phyloP scores from a whole-genome alignment of 2,329 filamentous ascomycete species.

The Nemania bipapillata region DNA sequence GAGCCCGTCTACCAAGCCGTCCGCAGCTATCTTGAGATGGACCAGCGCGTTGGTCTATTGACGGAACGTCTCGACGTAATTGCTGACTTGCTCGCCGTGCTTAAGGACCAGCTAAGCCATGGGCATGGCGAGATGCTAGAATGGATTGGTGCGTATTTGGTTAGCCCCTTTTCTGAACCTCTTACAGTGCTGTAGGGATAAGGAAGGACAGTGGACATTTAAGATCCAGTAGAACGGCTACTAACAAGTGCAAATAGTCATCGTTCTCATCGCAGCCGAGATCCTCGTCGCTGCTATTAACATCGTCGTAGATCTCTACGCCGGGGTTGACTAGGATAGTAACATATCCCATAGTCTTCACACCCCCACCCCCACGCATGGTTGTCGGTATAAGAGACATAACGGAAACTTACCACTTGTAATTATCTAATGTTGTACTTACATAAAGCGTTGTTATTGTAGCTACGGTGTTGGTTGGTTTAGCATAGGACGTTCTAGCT shows the following conservation, averaged over 20 bases:
- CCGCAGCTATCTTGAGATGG: slow-evolving; percentile 95
- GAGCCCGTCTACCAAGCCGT: slow-evolving; percentile 97
- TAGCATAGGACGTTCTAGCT: slow-evolving; percentile 5
- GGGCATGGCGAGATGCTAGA: slow-evolving; percentile 89
- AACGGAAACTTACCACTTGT: not conserved
- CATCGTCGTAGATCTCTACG: slow-evolving; percentile 93
- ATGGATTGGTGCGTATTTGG: slow-evolving; percentile 80
- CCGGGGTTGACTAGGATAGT: slow-evolving; percentile 54
- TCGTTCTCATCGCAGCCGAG: slow-evolving; percentile 93
- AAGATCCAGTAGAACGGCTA: not conserved
- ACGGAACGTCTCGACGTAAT: slow-evolving; percentile 94
- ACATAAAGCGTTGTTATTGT: slow-evolving; percentile 22
- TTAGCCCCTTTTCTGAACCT: not conserved
- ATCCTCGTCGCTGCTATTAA: slow-evolving; percentile 93
- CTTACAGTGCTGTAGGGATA: not conserved
- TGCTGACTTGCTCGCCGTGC: slow-evolving; percentile 87
- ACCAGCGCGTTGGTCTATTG: slow-evolving; percentile 88
- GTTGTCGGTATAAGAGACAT: not conserved
- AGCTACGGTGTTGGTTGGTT: slow-evolving; percentile 22
- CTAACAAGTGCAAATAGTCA: slow-evolving; percentile 68
- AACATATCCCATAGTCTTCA: not conserved
- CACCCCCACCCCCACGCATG: not conserved
- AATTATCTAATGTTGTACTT: not conserved
- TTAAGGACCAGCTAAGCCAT: slow-evolving; percentile 95
- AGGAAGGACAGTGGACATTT: not conserved